Evolutionary conservation across 495 filamentous ascomycete genomes (phyloP).

Genomic region (Xanthoparmelia taractica): DNA sequence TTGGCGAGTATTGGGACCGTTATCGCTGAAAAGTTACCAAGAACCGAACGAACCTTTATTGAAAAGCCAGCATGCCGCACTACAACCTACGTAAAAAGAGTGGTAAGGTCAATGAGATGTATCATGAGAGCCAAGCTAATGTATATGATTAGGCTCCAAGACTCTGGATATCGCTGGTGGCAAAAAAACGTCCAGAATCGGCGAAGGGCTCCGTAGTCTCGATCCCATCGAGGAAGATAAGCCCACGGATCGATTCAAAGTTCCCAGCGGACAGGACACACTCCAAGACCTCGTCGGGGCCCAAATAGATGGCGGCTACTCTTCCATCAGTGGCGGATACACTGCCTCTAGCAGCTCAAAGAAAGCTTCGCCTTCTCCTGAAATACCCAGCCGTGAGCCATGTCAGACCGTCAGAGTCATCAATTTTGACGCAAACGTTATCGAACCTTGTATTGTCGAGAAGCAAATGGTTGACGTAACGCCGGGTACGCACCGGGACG

Average conservation of each 20-base stretch:
- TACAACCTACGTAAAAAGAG: too few species aligned
- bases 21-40: too few species aligned
- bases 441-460: neutral
- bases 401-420: neutral
- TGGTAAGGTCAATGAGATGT: too few species aligned
- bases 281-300: neutral
- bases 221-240: neutral
- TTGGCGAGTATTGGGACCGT: too few species aligned
- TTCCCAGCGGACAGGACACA: neutral
- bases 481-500: neutral
- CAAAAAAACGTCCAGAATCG: too few species aligned
- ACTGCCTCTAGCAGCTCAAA: neutral
- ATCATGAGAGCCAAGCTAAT: too few species aligned
- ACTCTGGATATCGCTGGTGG: too few species aligned
- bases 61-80: too few species aligned
- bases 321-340: neutral
- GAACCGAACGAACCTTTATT: too few species aligned
- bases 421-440: neutral
- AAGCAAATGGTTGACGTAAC: neutral
- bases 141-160: too few species aligned
- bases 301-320: neutral
- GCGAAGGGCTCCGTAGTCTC: neutral
- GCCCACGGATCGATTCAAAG: neutral
- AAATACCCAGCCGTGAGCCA: neutral
- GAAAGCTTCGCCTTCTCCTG: neutral